Evolutionary conservation across 768 basidiomycete genomes (phyloP).

Genomic region (Dendrothele bispora): DNA sequence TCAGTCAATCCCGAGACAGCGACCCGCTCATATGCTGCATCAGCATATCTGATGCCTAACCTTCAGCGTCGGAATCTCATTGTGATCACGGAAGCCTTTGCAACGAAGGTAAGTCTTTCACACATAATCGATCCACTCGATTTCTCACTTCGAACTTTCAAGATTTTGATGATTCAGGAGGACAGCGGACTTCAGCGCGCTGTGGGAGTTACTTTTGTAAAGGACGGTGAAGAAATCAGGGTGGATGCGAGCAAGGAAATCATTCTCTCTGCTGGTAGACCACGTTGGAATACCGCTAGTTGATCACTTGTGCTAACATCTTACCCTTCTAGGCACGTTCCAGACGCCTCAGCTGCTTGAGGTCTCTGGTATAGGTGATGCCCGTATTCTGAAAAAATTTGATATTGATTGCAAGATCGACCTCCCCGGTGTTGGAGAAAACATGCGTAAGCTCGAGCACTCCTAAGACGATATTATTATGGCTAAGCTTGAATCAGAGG

Average conservation of each 20-base stretch:
- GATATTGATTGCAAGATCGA: conserved; percentile 22
- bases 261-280: conserved; percentile 39
- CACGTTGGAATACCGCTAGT: neutral
- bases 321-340: conserved; percentile 34
- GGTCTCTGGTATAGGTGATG: conserved; percentile 49
- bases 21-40: conserved; percentile 15
- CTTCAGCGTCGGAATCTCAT: conserved; percentile 25
- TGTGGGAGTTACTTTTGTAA: conserved; percentile 43
- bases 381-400: conserved; percentile 9
- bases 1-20: conserved; percentile 14
- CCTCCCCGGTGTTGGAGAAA: conserved; percentile 31
- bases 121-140: neutral
- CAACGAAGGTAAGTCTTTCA: conserved; percentile 11
- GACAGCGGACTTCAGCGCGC: conserved; percentile 28
- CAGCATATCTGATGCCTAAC: conserved; percentile 13
- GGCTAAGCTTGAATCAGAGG: neutral
- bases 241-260: conserved; percentile 46
- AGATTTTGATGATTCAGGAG: conserved; percentile 13
- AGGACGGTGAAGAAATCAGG: conserved; percentile 23
- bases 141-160: neutral
- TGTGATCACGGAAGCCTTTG: conserved; percentile 32
- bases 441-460: conserved; percentile 17
- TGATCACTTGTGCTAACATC: neutral
- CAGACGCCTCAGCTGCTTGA: conserved; percentile 50
- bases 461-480: neutral